Evolutionary conservation across 2,329 filamentous ascomycete species (phyloP), one percentile per base, ranked within the genome.

Genomic region (Aureobasidium lini): DNA sequence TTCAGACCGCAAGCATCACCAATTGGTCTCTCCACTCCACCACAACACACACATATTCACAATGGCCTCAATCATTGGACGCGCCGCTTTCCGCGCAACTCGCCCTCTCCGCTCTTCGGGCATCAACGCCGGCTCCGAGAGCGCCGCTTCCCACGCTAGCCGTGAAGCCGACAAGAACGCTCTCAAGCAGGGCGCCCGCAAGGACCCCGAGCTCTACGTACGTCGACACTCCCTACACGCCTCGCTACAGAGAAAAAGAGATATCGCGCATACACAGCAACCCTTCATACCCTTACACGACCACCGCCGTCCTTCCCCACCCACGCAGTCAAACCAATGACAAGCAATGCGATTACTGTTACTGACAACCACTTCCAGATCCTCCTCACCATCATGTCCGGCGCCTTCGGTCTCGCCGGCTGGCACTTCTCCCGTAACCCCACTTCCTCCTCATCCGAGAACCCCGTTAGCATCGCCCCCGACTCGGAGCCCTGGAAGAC

Each of bases 401-500:
- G 87, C 73, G 88, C 90, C 69, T 88, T 96, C 71, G 86, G 86
- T 71, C 85, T 94, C 69, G 93, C 90, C 66, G 93, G 93, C 73
- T 95, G 86, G 85, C 90, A 92, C 79, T 89, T 94, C 70, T 88
- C 88, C 76, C 84, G 86, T 76, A 88, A 89, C 70, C 94, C 94
- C 66, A 97, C 94, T 70, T 85, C 82, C 65, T 80, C 90, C 62
- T 91, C 85, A 67, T 95, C 90, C 69, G 91, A 97, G 80, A 81
- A 81, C 70, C 77, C 81, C 68, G 88, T 96, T 66, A 80, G 82
- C 71, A 84, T 95, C 70, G 85, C 86, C 72, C 78, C 84, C 69
- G 82, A 82, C 74, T 86, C 88, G 70, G 95, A 95, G 87, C 93
- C 94, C 64, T 99, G 94, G 94, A 88, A 99, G 77, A 82, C 82